Evolutionary conservation across 2,329 filamentous ascomycete species (phyloP), one percentile per base, ranked within the genome.

Genomic region (Epichloe aotearoae): DNA sequence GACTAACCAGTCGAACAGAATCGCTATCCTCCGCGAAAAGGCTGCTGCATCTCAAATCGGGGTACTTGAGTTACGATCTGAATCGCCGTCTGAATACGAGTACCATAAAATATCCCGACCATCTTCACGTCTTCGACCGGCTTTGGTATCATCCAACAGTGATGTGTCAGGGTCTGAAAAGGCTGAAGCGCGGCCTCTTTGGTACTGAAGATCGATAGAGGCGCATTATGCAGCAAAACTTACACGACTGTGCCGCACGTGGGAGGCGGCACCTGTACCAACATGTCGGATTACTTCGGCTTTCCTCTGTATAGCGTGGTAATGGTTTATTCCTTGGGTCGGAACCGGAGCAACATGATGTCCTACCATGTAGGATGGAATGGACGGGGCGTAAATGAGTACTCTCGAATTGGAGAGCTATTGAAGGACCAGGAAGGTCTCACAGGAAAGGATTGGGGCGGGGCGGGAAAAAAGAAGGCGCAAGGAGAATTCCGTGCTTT

Each of bases 11-110:
- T 45, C 33, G 15, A n/a, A 45, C 49, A 77, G 74, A 55, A 66
- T 78, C 56, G 60, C 66, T 34, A 66, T 74, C 55, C 66, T 77
- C 53, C 73, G 73, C 57, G 73, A 77, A 62, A 73, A 77, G 60
- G 75, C 73, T 5, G 71, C 69, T 19, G 73, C 74, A 44, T 71
- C 69, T 59, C 67, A 72, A 55, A 66, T 77, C 49, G 71, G 73
- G 54, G 65, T 74, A 56, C 66, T 67, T 49, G 68, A 72, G 45
- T 55, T 49, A 19, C 46, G 52, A 14, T 42, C 49, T n/a, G 49
- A 53, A 17, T 49, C 49, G 8, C 49, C 49, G 7, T 45, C 41
- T 5, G 49, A 49, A 20, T 49, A 46, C 17, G 48, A 50, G 12
- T 53, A 50, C 19, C 42, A 53, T 38, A 55, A 53, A 34, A 53